These are phyloP conservation scores for Panaeolus papilionaceus DNA, from an alignment of 768 basidiomycete genomes.

Conservation along the genomic window DNA sequence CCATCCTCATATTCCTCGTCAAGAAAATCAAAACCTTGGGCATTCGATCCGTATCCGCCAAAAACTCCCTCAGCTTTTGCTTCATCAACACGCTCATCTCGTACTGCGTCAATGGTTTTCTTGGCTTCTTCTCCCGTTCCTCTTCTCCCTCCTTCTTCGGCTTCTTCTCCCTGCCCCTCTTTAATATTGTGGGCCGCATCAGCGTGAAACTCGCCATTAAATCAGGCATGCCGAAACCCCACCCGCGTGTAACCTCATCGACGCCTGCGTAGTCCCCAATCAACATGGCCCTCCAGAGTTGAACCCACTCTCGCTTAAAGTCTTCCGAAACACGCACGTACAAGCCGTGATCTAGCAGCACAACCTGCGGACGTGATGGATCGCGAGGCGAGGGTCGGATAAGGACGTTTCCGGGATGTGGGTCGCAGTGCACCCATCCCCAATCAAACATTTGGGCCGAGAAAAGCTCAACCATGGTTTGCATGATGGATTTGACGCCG, in stretches of 20 bases:
- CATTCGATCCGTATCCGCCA: slow-evolving; percentile 78
- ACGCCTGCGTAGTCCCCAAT: slow-evolving; percentile 60
- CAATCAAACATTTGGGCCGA: slow-evolving; percentile 91
- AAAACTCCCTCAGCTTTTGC: slow-evolving; percentile 65
- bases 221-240: slow-evolving; percentile 78
- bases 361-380: slow-evolving; percentile 61
- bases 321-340: slow-evolving; percentile 75
- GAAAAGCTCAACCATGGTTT: slow-evolving; percentile 87
- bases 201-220: slow-evolving; percentile 77
- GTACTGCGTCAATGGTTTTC: slow-evolving; percentile 59
- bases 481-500: slow-evolving; percentile 73
- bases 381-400: slow-evolving; percentile 62
- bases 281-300: slow-evolving; percentile 74
- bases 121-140: slow-evolving; percentile 28
- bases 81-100: slow-evolving; percentile 76
- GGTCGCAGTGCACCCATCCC: slow-evolving; percentile 89
- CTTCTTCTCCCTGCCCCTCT: slow-evolving; percentile 39
- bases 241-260: slow-evolving; percentile 55
- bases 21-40: slow-evolving; percentile 80
- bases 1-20: slow-evolving; percentile 78
- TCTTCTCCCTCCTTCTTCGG: slow-evolving; percentile 31
- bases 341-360: slow-evolving; percentile 92
- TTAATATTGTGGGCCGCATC: slow-evolving; percentile 62
- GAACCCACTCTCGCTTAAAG: slow-evolving; percentile 80
- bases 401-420: slow-evolving; percentile 81